Percentiles rank a stretch among this genome's conserved stretches.
Conservation (phyloP, 176 grass and related monocot species). For the Canna indica region DNA sequence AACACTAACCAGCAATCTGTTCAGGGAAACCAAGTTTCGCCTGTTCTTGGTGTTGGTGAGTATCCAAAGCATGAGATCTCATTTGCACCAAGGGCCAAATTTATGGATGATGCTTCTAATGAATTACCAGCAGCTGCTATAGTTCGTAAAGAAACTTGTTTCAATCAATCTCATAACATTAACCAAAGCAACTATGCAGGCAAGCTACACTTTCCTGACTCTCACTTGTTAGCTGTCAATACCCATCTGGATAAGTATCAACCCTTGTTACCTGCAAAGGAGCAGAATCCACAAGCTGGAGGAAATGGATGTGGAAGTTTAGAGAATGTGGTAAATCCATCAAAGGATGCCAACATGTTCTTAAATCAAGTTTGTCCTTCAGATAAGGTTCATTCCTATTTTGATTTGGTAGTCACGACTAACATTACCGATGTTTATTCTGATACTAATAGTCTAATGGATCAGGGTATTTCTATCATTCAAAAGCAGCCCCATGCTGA, state of each 20-base stretch:
- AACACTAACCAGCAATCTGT: conserved; percentile 33
- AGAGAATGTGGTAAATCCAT: conserved; percentile 10
- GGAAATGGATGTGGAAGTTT: conserved; percentile 39
- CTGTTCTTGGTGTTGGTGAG: conserved; percentile 32
- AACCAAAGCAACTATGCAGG: neutral
- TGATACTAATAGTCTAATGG: neutral
- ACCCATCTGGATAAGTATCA: conserved; percentile 41
- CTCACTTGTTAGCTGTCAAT: conserved; percentile 5
- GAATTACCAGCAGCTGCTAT: conserved; percentile 24
- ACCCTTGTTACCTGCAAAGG: conserved; percentile 33
- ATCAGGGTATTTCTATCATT: conserved; percentile 7
- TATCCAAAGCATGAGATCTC: conserved; percentile 27
- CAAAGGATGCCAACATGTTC: conserved; percentile 11
- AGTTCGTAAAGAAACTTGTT: conserved; percentile 15
- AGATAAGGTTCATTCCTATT: conserved; percentile 9
- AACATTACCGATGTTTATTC: neutral
- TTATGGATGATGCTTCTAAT: conserved; percentile 35
- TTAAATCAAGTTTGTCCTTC: conserved; percentile 3
- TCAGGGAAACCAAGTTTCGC: conserved; percentile 31
- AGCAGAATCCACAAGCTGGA: conserved; percentile 30
- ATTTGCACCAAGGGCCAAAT: conserved; percentile 16
- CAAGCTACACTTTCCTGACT: neutral
- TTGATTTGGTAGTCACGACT: conserved; percentile 2
- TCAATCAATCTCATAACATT: conserved; percentile 2
- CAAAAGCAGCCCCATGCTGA: conserved; percentile 13